Evolutionary conservation across 108 stramenopile genomes (phyloP).

Genomic region (Pseudonitzschia pungens): DNA sequence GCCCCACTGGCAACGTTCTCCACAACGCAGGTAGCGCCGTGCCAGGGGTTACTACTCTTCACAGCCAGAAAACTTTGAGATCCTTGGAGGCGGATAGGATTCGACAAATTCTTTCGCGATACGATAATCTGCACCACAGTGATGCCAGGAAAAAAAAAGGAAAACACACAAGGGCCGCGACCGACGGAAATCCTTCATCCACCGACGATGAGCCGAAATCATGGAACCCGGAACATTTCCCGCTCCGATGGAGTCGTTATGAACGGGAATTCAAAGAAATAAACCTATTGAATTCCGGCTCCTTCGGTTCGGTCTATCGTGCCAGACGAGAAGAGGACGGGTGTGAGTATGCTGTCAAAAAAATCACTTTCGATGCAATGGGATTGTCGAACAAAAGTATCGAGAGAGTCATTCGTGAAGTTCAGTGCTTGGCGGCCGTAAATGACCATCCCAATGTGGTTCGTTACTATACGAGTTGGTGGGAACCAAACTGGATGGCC

Average conservation of each 20-base stretch:
- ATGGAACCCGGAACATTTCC: conserved; percentile 74
- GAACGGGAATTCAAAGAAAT: conserved; percentile 80
- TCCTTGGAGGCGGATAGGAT: conserved; percentile 10
- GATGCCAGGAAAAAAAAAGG: neutral
- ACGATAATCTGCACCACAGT: conserved; percentile 5
- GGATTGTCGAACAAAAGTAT: conserved; percentile 74
- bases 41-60: conserved; percentile 10
- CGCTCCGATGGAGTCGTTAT: conserved; percentile 80
- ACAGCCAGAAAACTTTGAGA: conserved; percentile 7
- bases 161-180: conserved; percentile 1
- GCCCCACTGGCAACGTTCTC: neutral
- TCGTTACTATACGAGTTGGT: conserved; percentile 90
- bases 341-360: conserved; percentile 80
- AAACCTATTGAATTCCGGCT: conserved; percentile 68
- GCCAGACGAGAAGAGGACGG: conserved; percentile 80
- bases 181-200: neutral
- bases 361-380: conserved; percentile 68
- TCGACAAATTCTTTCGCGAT: neutral
- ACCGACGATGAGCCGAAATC: conserved; percentile 22
- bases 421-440: conserved; percentile 77
- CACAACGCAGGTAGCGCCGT: neutral
- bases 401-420: conserved; percentile 82
- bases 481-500: conserved; percentile 90
- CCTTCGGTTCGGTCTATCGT: conserved; percentile 90
- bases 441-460: conserved; percentile 91